These are phyloP conservation scores for Plasmodium relictum DNA, from an alignment of 169 alveolate genomes.

Conservation along the genomic window DNA sequence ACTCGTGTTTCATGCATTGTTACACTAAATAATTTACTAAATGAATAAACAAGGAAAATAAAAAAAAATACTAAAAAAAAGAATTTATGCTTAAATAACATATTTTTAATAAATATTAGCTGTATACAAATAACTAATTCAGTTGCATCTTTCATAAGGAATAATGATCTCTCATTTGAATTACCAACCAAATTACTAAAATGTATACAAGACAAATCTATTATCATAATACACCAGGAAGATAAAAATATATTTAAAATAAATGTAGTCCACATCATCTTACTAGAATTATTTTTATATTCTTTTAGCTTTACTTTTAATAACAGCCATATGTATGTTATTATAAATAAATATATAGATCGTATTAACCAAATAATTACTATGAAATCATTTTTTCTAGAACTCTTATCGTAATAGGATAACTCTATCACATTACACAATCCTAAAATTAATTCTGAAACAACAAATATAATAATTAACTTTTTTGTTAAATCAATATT, in stretches of 20 bases:
- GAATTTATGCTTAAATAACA: slow-evolving; percentile 88
- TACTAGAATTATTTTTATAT: slow-evolving; percentile 67
- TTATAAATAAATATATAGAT: slow-evolving; percentile 85
- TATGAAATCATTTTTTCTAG: slow-evolving; percentile 75
- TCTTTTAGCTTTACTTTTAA: slow-evolving; percentile 79
- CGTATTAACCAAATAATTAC: slow-evolving; percentile 90
- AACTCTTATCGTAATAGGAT: slow-evolving; percentile 64
- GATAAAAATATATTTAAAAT: slow-evolving; percentile 70
- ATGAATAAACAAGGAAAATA: slow-evolving; percentile 84
- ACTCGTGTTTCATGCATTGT: slow-evolving; percentile 74
- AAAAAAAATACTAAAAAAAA: slow-evolving; percentile 86
- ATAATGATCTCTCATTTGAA: slow-evolving; percentile 35
- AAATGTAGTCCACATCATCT: slow-evolving; percentile 75
- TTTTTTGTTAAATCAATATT: slow-evolving; percentile 91
- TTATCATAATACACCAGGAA: slow-evolving; percentile 67
- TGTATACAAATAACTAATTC: slow-evolving; percentile 83
- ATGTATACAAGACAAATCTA: slow-evolving; percentile 60
- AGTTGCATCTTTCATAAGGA: slow-evolving; percentile 68
- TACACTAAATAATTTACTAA: slow-evolving; percentile 79
- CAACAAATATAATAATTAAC: slow-evolving; percentile 88
- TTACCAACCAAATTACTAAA: slow-evolving; percentile 39
- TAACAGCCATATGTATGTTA: slow-evolving; percentile 89
- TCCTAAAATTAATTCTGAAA: slow-evolving; percentile 85
- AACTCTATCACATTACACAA: slow-evolving; percentile 85
- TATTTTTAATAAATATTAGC: slow-evolving; percentile 86